Evolutionary conservation across 176 grass and related monocot species (phyloP), one percentile per base, ranked within the genome.

Genomic region (Triticum timopheevii): DNA sequence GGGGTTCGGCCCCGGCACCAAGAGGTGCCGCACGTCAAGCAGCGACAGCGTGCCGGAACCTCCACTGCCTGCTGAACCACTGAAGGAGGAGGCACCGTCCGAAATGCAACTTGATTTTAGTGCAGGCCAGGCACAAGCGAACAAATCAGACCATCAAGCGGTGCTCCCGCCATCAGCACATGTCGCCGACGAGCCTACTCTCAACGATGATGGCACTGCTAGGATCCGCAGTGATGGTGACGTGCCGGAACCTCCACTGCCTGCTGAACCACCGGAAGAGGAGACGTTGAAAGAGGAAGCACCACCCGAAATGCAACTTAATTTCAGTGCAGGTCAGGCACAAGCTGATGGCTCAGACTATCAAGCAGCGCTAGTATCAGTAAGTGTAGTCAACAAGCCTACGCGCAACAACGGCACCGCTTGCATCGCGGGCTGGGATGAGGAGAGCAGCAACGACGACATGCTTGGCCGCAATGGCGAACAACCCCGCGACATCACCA

Each of bases 1-100:
- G 0, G 91, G 91, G 1, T 95, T 91, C 2, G 84, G 86, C 7
- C 86, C 86, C 25, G 40, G 89, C 8, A 68, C 23, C 38, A 95
- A 95, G 78, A 87, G 77, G 47, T 73, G 83, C 13, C 70, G 84
- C 25, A 59, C 86, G 59, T 67, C 35, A 13, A 40, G 47, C 31
- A 40, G 13, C 24, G 19, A 75, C 9, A 15, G 61, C 17, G 65
- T 39, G 44, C 83, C 50, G 0, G 89, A 76, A 1, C 5, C 35
- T 50, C 3, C 22, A n/a, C 5, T 42, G 24, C 72, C 22, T n/a
- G 27, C 19, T 15, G 39, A 67, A 77, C 62, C 45, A 28, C 54
- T 59, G 54, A 16, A 72, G 3, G 78, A 80, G 8, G 50, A 64
- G 10, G 12, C 13, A 40, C 31, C 25, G 0, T 8, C 30, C 0